Base-by-base conservation (phyloP, 2,329 filamentous ascomycete genomes). In the Colletotrichum sp. region DNA sequence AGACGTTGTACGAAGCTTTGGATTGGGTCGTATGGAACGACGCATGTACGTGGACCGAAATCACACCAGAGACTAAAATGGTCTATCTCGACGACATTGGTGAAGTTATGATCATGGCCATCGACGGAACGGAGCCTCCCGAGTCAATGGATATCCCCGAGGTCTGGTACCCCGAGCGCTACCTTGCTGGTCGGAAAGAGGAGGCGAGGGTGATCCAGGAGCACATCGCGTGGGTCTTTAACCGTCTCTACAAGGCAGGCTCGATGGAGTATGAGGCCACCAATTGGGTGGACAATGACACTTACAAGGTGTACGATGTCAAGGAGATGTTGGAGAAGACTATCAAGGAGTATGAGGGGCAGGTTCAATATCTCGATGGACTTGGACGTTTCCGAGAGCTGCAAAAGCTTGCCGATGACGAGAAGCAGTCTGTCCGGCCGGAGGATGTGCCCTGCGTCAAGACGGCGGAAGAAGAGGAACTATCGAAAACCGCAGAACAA, bases 81-180 rank as follows among this genome's bases (percentile, higher is more conserved):
- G 87, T 87, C 38, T 83, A 86, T 64, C 83, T 90, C 52, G 82
- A 83, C n/a, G 83, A 87, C 16, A 83, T 86, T 74, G 88, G 88
- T 6, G 88, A 91, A n/a, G 84, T 91, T 5, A 78, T 92, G 28
- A 85, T 86, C 9, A 83, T 91, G 48, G 85, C 86, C 58, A 79
- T 91, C 15, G 83, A 83, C 18, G 84, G 84, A 4, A 82, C 85
- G 6, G 87, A 86, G 3, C 83, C 87, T 6, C 79, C 82, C 9
- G 85, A 86, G 60, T 84, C 84, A 4, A 83, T 90, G 56, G 88
- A 90, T 5, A 87, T 92, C 38, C 90, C 90, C 8, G 81, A 83
- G 56, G 82, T 87, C 15, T 87, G 91, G 76, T 91, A 90, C 77
- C 87, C 89, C 1, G 90, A 91, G 80, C 87, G 85, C n/a, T 92